Evolutionary conservation across 352 stramenopile genomes (phyloP).

Genomic region (Phytophthora melonis): DNA sequence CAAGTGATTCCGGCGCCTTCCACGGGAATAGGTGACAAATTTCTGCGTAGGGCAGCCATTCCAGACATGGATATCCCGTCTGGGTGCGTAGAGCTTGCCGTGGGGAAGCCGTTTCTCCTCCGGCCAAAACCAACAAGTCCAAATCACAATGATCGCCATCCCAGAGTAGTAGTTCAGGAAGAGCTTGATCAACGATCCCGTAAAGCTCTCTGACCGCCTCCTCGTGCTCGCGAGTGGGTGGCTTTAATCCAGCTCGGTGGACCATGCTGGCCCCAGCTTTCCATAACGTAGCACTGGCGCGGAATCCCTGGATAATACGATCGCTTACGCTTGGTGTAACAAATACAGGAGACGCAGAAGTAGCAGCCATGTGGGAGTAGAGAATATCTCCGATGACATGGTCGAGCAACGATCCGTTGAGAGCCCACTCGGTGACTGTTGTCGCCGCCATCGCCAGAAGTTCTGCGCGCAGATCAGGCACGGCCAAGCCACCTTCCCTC

Average conservation of each 20-base stretch:
- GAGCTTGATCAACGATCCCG: too few species aligned
- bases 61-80: neutral
- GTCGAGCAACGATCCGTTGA: neutral
- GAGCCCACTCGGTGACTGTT: neutral
- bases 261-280: neutral
- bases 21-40: neutral
- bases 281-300: neutral
- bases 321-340: too few species aligned
- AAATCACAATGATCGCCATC: too few species aligned
- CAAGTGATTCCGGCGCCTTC: neutral
- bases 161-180: too few species aligned
- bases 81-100: neutral
- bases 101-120: neutral
- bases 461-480: neutral
- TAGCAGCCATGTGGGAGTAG: too few species aligned
- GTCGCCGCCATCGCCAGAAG: neutral
- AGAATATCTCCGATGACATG: neutral
- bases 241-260: neutral
- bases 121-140: neutral
- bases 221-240: neutral
- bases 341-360: too few species aligned
- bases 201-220: too few species aligned
- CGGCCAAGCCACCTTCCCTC: neutral
- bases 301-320: too few species aligned
- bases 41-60: neutral